Base-by-base conservation (phyloP, 441 rosid species). In the Pelargonium myrrhifolium region DNA sequence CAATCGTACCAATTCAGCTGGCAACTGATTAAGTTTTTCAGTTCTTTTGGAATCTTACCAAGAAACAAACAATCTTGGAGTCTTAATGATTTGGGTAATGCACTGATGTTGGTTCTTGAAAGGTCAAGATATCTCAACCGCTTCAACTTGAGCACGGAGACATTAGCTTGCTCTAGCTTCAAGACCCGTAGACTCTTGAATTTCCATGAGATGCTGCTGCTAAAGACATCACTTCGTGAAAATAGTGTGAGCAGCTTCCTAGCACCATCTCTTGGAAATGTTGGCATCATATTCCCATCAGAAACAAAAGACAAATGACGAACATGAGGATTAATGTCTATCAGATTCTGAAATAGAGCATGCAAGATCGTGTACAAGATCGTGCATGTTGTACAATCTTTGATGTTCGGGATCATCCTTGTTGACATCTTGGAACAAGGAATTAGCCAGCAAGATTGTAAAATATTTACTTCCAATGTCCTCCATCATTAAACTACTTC, bases 51-150 rank as follows among this genome's bases (percentile, higher is more conserved):
- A 31, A 31, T 31, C 35, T 31, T 6, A 3, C 35, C 35, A 31
- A 31, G 35, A 31, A 31, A 31, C 35, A 5, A 5, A 31, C 35
- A 31, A 31, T 31, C 35, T 5, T 31, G 35, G 35, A 31, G 35
- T 31, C 35, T 31, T 31, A 31, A 31, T 31, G 35, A 31, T 31
- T 31, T 31, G 35, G 35, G 35, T 6, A 31, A 31, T 0, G n/a
- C n/a, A 9, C n/a, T 45, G 11, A 45, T 45, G 11, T 45, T 31
- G 6, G 69, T 26, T n/a, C 21, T 7, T 7, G 69, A 66, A 12
- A 24, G 17, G 20, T 71, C 75, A 0, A 71, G 61, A 14, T 42
- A 51, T 18, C 66, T 71, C 31, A 71, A 62, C 31, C 66, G 69
- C 6, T 24, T 65, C 70, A 71, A 14, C 4, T 59, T 6, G 39